Percentiles rank a stretch among this genome's conserved stretches.
phyloP scores from a whole-genome alignment of 805 yeast species.

The Torulaspora quercuum region DNA sequence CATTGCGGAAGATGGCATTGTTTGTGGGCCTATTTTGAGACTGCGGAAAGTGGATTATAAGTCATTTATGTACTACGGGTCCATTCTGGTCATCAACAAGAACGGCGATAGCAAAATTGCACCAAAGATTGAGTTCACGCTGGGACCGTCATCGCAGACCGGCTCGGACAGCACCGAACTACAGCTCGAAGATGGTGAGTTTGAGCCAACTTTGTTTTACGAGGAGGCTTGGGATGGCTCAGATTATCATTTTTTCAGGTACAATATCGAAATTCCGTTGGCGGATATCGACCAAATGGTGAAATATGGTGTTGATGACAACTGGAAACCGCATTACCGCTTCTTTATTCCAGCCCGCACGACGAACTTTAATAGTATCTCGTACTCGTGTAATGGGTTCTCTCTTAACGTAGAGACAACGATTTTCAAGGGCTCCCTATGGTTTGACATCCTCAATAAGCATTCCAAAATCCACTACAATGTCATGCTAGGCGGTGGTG shows the following conservation, averaged over 20 bases:
- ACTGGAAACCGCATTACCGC: constrained; percentile 45
- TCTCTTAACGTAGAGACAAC: constrained; percentile 67
- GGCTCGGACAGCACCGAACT: neutral
- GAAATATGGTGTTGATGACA: constrained; percentile 55
- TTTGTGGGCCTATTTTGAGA: constrained; percentile 76
- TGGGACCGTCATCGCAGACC: constrained; percentile 15
- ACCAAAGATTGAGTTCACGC: constrained; percentile 20
- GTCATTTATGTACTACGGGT: constrained; percentile 56
- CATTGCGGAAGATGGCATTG: constrained; percentile 26
- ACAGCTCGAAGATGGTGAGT: constrained; percentile 39
- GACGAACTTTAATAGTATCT: constrained; percentile 75
- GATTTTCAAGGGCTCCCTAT: constrained; percentile 67
- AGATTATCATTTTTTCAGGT: constrained; percentile 64
- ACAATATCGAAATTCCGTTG: constrained; percentile 50
- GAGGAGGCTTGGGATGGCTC: constrained; percentile 30
- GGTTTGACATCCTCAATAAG: constrained; percentile 77
- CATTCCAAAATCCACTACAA: constrained; percentile 70
- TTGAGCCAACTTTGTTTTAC: constrained; percentile 46
- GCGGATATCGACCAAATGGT: constrained; percentile 54
- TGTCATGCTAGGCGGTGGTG: constrained; percentile 98
- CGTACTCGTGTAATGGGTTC: constrained; percentile 90
- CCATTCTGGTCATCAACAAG: constrained; percentile 58
- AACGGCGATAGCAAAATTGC: constrained; percentile 39
- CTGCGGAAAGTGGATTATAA: constrained; percentile 60
- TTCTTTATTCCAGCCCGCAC: constrained; percentile 64